Percentiles rank a stretch among this genome's conserved stretches.
phyloP scores from a whole-genome alignment of 257 asterid genomes.

The Solanum gandarillasii region DNA sequence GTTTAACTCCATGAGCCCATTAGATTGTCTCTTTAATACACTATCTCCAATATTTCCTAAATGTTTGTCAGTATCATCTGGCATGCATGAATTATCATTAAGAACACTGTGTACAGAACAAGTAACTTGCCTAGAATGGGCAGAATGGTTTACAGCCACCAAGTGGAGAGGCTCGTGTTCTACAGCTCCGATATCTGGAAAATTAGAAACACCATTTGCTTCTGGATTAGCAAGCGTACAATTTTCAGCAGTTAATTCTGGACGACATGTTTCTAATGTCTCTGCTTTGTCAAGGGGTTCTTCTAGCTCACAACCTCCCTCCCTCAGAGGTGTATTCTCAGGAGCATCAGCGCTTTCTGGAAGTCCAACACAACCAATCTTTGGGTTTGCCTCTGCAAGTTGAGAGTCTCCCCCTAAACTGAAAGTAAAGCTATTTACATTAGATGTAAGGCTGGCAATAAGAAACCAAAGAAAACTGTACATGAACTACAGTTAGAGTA shows the following conservation, averaged over 20 bases:
- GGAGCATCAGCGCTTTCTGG: conserved; percentile 1
- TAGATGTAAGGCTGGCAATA: conserved; percentile 4
- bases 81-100: conserved; percentile 10
- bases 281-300: conserved; percentile 15
- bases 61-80: conserved; percentile 13
- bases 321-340: conserved; percentile 20
- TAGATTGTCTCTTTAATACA: conserved; percentile 22
- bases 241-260: conserved; percentile 16
- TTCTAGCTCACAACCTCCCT: conserved; percentile 17
- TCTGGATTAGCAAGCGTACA: conserved; percentile 6
- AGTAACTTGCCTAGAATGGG: not conserved
- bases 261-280: conserved; percentile 13
- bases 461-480: not conserved
- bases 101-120: conserved; percentile 20
- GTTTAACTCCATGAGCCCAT: conserved; percentile 29
- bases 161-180: conserved; percentile 16
- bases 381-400: conserved; percentile 25
- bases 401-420: conserved; percentile 65
- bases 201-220: conserved; percentile 1
- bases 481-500: conserved; percentile 1
- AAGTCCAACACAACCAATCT: conserved; percentile 7
- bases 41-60: conserved; percentile 11
- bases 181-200: conserved; percentile 15
- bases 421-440: conserved; percentile 17
- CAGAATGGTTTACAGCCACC: conserved; percentile 8